phyloP scores from a whole-genome alignment of 306 rosid genomes.

The Parietaria judaica region DNA sequence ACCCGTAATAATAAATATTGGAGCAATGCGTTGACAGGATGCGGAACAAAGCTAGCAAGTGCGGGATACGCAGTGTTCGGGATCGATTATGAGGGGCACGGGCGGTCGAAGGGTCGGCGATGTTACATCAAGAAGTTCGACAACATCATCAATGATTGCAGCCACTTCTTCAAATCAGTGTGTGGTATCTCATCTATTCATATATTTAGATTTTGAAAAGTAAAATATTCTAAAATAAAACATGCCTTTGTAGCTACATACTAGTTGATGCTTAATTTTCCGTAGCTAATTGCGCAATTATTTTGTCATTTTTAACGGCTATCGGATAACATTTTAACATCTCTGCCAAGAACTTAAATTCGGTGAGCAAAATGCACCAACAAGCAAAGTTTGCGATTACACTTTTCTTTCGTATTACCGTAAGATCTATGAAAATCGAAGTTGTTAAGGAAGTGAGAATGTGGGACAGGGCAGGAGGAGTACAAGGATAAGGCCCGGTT shows the following conservation, averaged over 20 bases:
- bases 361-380: no score
- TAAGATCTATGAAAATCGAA: background rate
- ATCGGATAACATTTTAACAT: no score
- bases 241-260: no score
- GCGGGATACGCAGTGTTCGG: constrained; percentile 78
- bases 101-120: constrained; percentile 67
- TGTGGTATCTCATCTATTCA: constrained; percentile 32
- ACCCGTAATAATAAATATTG: background rate
- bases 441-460: background rate
- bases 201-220: background rate
- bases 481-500: constrained; percentile 47
- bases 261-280: no score
- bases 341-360: no score
- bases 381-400: no score
- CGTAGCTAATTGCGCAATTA: no score
- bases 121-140: constrained; percentile 70
- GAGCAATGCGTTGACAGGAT: constrained; percentile 21
- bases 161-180: constrained; percentile 46
- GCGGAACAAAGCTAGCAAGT: constrained; percentile 48
- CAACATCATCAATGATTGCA: constrained; percentile 50
- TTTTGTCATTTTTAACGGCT: no score
- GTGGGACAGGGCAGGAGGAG: constrained; percentile 38
- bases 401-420: background rate
- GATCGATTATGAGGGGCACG: constrained; percentile 78
- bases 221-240: background rate